phyloP scores from a whole-genome alignment of 495 filamentous ascomycete species.

The Bombardia bombarda region DNA sequence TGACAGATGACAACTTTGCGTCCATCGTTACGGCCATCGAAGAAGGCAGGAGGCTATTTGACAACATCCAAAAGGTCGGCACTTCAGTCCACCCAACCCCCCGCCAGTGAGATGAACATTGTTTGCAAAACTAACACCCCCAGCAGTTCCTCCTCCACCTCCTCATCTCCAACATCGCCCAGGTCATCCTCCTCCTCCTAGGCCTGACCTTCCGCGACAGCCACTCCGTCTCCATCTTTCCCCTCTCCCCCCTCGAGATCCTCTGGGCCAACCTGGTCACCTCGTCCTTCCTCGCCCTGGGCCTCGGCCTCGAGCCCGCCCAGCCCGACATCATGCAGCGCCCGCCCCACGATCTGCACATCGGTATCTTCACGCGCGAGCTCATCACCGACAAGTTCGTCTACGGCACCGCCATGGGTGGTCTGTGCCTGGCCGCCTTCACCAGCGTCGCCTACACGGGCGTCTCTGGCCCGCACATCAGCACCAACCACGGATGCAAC shows the following conservation, averaged over 20 bases:
- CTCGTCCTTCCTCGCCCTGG: constrained; percentile 66
- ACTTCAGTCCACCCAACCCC: too few species aligned
- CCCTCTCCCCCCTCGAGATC: constrained; percentile 64
- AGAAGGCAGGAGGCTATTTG: constrained; percentile 64
- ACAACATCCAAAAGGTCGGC: constrained; percentile 63
- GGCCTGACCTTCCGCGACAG: constrained; percentile 65
- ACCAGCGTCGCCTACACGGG: constrained; percentile 55
- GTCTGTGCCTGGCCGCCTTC: constrained; percentile 57
- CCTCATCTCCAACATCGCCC: constrained; percentile 64
- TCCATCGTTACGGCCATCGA: constrained; percentile 67
- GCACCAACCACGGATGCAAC: too few species aligned
- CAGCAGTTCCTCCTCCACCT: constrained; percentile 77
- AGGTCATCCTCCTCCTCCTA: constrained; percentile 62
- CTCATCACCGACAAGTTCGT: constrained; percentile 66
- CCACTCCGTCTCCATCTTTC: constrained; percentile 61
- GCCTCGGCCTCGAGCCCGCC: constrained; percentile 63
- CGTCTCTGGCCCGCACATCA: constrained; percentile 51
- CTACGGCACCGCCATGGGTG: constrained; percentile 63
- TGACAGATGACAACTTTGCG: constrained; percentile 84
- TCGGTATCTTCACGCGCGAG: constrained; percentile 63
- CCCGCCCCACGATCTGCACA: constrained; percentile 56
- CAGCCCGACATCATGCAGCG: constrained; percentile 62
- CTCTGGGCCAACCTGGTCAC: constrained; percentile 75
- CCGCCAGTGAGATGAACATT: too few species aligned
- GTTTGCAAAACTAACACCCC: constrained; percentile 24